Percentiles rank a stretch among this genome's conserved stretches.
Conservation (phyloP, 2,329 filamentous ascomycete genomes). For the Erysiphe neolycopersici region DNA sequence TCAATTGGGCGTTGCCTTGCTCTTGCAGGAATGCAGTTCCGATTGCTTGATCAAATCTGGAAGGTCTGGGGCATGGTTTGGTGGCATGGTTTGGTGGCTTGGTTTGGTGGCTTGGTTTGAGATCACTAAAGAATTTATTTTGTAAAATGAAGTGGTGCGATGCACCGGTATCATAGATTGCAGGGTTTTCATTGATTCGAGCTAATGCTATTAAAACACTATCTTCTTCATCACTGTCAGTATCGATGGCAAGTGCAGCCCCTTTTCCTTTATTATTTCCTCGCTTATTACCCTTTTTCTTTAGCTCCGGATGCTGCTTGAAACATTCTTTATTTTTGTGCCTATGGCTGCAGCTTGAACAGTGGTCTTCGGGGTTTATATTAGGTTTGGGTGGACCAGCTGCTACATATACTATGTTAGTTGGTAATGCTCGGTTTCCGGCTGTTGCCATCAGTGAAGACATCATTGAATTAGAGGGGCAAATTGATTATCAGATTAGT, state of each 20-base stretch:
- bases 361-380: neutral
- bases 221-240: neutral
- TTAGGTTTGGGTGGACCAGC: neutral
- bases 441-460: neutral
- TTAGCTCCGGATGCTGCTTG: neutral
- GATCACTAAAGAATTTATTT: too few species aligned
- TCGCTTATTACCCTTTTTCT: neutral
- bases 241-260: neutral
- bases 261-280: neutral
- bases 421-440: neutral
- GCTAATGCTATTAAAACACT: neutral
- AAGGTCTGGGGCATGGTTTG: too few species aligned
- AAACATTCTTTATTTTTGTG: neutral
- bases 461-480: neutral
- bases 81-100: too few species aligned
- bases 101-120: too few species aligned
- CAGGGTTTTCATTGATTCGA: neutral
- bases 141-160: too few species aligned
- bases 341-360: neutral
- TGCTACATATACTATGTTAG: neutral
- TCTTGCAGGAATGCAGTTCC: too few species aligned
- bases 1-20: too few species aligned
- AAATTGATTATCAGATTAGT: neutral
- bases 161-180: too few species aligned
- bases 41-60: too few species aligned